Evolutionary conservation across 1,284 basidiomycete species (phyloP).

Genomic region (Bondarzewia mesenterica): DNA sequence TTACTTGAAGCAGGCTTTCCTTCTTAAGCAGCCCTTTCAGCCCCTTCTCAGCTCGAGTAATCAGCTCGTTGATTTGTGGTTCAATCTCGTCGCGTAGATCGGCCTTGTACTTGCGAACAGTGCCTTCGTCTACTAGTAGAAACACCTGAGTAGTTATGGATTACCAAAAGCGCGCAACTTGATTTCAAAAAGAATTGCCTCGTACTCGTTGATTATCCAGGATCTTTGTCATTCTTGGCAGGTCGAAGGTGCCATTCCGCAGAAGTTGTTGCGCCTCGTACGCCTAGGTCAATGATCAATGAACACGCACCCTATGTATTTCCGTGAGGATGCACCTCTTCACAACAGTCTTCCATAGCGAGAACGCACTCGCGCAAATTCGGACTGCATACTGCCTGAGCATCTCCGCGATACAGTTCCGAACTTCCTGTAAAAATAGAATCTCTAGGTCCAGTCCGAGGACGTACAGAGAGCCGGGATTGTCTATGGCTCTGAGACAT

Average conservation of each 20-base stretch:
- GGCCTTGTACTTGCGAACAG: constrained; percentile 59
- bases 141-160: constrained; percentile 42
- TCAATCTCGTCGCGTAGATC: constrained; percentile 71
- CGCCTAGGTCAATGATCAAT: constrained; percentile 31
- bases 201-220: constrained; percentile 55
- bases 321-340: constrained; percentile 35
- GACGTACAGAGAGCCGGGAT: constrained; percentile 39
- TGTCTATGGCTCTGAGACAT: constrained; percentile 11
- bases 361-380: constrained; percentile 64
- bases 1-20: constrained; percentile 47
- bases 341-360: constrained; percentile 68
- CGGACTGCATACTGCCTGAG: constrained; percentile 55
- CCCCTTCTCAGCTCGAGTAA: constrained; percentile 63
- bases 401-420: constrained; percentile 51
- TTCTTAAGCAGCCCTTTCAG: constrained; percentile 50
- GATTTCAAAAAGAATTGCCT: not conserved
- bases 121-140: constrained; percentile 59
- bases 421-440: constrained; percentile 59
- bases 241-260: constrained; percentile 58
- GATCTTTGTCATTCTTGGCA: constrained; percentile 59
- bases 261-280: constrained; percentile 62
- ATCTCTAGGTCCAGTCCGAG: constrained; percentile 44
- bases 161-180: not conserved
- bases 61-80: constrained; percentile 66
- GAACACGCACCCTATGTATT: not conserved